Evolutionary conservation across 495 filamentous ascomycete genomes (phyloP).

Genomic region (Talaromyces wortmannii): DNA sequence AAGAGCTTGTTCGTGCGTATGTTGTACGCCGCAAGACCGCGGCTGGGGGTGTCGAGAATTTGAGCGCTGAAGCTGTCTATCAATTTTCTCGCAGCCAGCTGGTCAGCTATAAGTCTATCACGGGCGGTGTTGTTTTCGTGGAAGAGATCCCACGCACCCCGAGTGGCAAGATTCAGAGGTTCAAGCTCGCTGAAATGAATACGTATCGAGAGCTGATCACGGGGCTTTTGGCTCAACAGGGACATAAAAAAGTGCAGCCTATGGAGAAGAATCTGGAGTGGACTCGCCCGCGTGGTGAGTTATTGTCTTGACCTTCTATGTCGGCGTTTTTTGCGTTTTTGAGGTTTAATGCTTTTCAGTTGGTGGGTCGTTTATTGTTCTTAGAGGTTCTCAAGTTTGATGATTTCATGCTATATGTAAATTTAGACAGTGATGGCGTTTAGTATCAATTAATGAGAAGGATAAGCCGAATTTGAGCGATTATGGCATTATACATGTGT

Average conservation of each 20-base stretch:
- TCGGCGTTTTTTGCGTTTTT: too few relatives aligned
- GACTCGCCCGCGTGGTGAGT: not conserved
- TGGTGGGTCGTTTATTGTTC: too few relatives aligned
- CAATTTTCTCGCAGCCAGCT: slow-evolving; percentile 50
- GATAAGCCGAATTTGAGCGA: not conserved
- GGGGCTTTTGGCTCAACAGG: slow-evolving; percentile 17
- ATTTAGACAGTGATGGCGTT: too few relatives aligned
- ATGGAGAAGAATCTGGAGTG: not conserved
- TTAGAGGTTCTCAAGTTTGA: too few relatives aligned
- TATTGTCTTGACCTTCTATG: not conserved
- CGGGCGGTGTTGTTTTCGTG: slow-evolving; percentile 53
- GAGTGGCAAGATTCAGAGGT: slow-evolving; percentile 40
- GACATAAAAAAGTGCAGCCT: not conserved
- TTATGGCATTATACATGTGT: not conserved
- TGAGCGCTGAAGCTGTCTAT: slow-evolving; percentile 54
- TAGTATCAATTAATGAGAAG: too few relatives aligned
- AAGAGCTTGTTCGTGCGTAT: slow-evolving; percentile 67
- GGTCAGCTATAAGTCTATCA: slow-evolving; percentile 50
- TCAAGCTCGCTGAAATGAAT: slow-evolving; percentile 39
- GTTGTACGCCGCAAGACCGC: slow-evolving; percentile 46
- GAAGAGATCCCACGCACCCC: slow-evolving; percentile 50
- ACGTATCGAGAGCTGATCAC: slow-evolving; percentile 37
- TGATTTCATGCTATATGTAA: too few relatives aligned
- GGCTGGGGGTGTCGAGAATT: slow-evolving; percentile 5
- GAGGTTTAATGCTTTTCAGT: too few relatives aligned